These are phyloP conservation scores for Komagataella pastoris DNA, from an alignment of 805 yeast species.

Conservation along the genomic window DNA sequence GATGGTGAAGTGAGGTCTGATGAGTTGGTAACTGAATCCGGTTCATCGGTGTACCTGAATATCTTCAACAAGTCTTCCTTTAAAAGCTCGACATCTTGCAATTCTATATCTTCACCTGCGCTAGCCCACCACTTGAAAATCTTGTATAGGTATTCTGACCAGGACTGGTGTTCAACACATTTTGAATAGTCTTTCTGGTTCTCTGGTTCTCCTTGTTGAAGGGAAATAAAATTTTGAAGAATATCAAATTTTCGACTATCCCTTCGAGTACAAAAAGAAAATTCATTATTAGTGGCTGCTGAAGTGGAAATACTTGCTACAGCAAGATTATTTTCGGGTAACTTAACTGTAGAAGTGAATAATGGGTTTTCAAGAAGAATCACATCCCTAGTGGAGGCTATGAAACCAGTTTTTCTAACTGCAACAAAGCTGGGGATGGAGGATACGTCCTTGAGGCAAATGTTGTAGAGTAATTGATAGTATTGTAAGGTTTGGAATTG, in stretches of 20 bases:
- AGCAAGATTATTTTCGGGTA: conserved; percentile 6
- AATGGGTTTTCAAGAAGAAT: conserved; percentile 41
- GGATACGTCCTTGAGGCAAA: conserved; percentile 45
- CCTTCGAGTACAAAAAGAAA: conserved; percentile 18
- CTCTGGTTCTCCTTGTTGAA: conserved; percentile 1
- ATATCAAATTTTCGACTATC: conserved; percentile 22
- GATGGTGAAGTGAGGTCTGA: conserved; percentile 11
- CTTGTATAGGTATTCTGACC: conserved; percentile 49
- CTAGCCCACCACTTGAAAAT: conserved; percentile 84
- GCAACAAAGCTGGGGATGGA: conserved; percentile 8
- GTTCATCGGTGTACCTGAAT: neutral
- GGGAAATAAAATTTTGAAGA: conserved; percentile 10
- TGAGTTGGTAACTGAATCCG: neutral
- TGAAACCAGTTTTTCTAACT: conserved; percentile 12
- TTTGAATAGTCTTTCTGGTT: conserved; percentile 2
- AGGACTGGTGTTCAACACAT: conserved; percentile 31
- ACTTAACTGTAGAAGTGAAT: conserved; percentile 30
- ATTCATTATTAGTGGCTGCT: neutral
- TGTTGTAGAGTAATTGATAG: conserved; percentile 43
- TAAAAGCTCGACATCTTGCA: conserved; percentile 16
- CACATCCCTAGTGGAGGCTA: conserved; percentile 58
- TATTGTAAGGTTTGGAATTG: conserved; percentile 12
- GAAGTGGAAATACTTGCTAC: neutral
- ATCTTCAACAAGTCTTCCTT: neutral
- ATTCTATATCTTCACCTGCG: conserved; percentile 47